Base-by-base conservation (phyloP, 2,329 filamentous ascomycete species). In the Xylaria sp. region DNA sequence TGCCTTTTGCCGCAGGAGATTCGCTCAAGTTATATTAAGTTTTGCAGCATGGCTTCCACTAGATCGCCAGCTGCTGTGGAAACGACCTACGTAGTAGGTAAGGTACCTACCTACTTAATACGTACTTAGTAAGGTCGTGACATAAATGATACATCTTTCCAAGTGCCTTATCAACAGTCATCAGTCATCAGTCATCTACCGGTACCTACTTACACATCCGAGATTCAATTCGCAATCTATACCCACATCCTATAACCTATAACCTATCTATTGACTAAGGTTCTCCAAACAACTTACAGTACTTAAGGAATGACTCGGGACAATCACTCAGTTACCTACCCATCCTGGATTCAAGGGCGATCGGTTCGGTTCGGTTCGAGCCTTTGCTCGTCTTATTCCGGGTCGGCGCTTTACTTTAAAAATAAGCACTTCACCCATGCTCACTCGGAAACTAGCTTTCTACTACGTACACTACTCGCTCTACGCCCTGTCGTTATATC, bases 321-420 rank as follows among this genome's bases (percentile, higher is more conserved):
- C n/a, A n/a, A n/a, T n/a, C n/a, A n/a, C 42, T 49, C 45, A 29
- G 6, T 31, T 20, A 31, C 10, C 13, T 39, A 38, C 20, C 17
- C 13, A 50, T 20, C 15, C 31, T 7, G 47, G 33, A 27, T 27
- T 51, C 29, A 15, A 44, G 44, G 36, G 27, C 20, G 39, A 42
- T 29, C 49, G 20, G 42, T 45, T 63, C 25, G 20, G 42, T 42
- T 63, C 25, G 51, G 33, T n/a, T n/a, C n/a, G n/a, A n/a, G n/a
- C 50, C 47, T 55, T 47, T 45, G 47, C 17, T 64, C 13, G 15
- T 56, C 36, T 38, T 20, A 33, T 47, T 31, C 61, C 45, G 44
- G 54, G 31, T 36, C 11, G 47, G 11, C 33, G 22, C 45, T 55
- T 22, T 47, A 15, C 17, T 31, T 11, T 27, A 13, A 27, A 58